Percentiles rank a stretch among this genome's conserved stretches.
Evolutionary conservation across 768 basidiomycete species (phyloP).

Genomic region (Erythrobasidium yunnanense): DNA sequence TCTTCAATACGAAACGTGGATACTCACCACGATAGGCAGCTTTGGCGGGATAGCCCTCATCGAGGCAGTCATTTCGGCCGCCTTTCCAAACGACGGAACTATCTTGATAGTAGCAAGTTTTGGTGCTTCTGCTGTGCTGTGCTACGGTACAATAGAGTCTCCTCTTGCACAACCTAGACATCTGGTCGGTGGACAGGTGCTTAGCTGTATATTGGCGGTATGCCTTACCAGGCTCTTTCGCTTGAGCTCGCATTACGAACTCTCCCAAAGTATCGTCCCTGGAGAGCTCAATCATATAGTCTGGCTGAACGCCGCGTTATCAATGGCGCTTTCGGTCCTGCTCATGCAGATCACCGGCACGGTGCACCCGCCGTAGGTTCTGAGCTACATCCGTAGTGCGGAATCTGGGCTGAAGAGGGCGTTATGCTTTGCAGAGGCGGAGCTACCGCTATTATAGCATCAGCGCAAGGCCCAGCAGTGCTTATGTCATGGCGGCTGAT

Average conservation of each 20-base stretch:
- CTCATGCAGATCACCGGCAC: slow-evolving; percentile 29
- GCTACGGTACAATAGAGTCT: slow-evolving; percentile 22
- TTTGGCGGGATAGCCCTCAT: slow-evolving; percentile 22
- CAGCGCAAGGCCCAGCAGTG: background rate
- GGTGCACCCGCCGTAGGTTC: slow-evolving; percentile 25
- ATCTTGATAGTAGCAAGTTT: slow-evolving; percentile 22
- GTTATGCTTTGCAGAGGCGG: slow-evolving; percentile 1
- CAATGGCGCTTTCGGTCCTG: slow-evolving; percentile 6
- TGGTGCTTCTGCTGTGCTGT: slow-evolving; percentile 20
- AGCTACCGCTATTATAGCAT: slow-evolving; percentile 27
- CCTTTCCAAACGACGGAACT: slow-evolving; percentile 23
- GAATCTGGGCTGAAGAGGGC: background rate
- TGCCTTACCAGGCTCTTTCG: slow-evolving; percentile 20
- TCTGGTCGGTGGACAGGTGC: slow-evolving; percentile 16
- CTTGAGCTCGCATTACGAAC: slow-evolving; percentile 1
- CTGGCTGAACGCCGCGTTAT: slow-evolving; percentile 23
- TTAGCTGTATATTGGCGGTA: slow-evolving; percentile 10
- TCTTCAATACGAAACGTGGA: slow-evolving; percentile 14
- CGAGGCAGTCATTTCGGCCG: slow-evolving; percentile 24
- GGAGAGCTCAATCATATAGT: slow-evolving; percentile 24
- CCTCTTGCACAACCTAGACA: slow-evolving; percentile 27
- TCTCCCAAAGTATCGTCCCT: background rate
- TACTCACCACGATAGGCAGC: slow-evolving; percentile 3
- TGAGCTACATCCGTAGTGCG: background rate
- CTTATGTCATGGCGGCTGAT: slow-evolving; percentile 16